Conservation (phyloP, 2,329 filamentous ascomycete genomes). For the Trichoderma polysporum region DNA sequence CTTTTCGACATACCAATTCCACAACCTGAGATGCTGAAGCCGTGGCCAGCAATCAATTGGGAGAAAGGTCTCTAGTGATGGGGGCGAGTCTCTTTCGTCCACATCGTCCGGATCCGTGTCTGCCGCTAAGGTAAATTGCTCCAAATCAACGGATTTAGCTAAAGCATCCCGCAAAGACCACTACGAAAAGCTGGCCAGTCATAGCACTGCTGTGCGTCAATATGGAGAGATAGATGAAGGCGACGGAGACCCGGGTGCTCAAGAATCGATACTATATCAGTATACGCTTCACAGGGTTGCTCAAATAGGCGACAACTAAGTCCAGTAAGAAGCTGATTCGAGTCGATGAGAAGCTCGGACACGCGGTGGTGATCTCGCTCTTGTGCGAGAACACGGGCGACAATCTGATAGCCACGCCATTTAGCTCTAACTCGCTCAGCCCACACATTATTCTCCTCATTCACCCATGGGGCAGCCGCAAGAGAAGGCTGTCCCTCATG, state of each 20-base stretch:
- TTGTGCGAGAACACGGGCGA: background rate
- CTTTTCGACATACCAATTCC: constrained; percentile 27
- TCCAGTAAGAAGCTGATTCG: constrained; percentile 15
- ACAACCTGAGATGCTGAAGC: constrained; percentile 35
- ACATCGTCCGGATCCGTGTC: background rate
- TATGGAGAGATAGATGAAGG: background rate
- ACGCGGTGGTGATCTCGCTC: background rate
- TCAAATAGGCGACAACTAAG: background rate
- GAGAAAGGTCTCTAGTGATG: constrained; percentile 32
- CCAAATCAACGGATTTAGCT: background rate
- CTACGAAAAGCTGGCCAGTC: background rate
- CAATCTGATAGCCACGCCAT: background rate
- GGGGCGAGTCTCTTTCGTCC: background rate
- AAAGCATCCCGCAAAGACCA: background rate
- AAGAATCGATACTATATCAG: background rate
- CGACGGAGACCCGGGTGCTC: background rate
- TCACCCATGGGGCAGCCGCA: background rate
- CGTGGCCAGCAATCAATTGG: constrained; percentile 31
- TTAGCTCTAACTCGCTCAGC: background rate
- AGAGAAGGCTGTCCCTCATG: constrained; percentile 18
- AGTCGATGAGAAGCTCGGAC: constrained; percentile 14
- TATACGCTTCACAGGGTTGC: background rate
- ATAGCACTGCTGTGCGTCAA: background rate
- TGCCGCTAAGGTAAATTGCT: background rate
- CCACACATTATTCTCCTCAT: background rate